Evolutionary conservation across 371 early-diverging fungal genomes (phyloP), one percentile per base, ranked within the genome.

Genomic region (Lichtheimia hyalospora): DNA sequence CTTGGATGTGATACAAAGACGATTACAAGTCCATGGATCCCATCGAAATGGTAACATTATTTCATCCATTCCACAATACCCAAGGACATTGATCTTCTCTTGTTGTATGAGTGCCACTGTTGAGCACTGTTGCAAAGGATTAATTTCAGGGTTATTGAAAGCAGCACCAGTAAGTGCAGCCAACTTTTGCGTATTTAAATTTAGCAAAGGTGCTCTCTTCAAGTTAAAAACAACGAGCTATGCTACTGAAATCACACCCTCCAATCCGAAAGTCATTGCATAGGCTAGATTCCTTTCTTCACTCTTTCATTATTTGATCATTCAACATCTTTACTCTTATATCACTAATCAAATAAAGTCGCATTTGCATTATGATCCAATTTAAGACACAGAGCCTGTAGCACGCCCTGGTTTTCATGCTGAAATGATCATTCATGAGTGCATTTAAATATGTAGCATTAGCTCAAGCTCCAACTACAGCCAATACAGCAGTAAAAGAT

Each of bases 1-100:
- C 0, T 75, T 97, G 57, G 98, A 97, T 71, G 82, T 92, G 25
- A 85, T 96, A 6, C 75, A 92, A 46, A 90, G 90, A 62, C 77
- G 92, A 34, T 52, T 92, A 39, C 90, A 89, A 65, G 82, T 92
- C 7, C 93, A 95, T 71, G 90, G 91, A 8, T 88, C 91, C 8
- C 63, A 66, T 21, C 64, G 79, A 51, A 63, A 64, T 34, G 68
- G 71, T 39, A 83, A 81, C 67, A 70, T 83, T 0, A 55, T 76
- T 23, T 62, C 71, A 15, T 62, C 64, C 21, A 70, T 88, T 15
- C 89, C 86, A 13, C 50, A 63, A n/a, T 77, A 88, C 71, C 10
- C 66, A 46, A 18, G 43, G 8, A 74, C 84, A 4, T 73, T 4
- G 4, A 27, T 25, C n/a, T 14, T 51, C 52, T n/a, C n/a, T n/a